These are phyloP conservation scores for Trifolium repens DNA, from an alignment of 306 rosid genomes.

Conservation along the genomic window DNA sequence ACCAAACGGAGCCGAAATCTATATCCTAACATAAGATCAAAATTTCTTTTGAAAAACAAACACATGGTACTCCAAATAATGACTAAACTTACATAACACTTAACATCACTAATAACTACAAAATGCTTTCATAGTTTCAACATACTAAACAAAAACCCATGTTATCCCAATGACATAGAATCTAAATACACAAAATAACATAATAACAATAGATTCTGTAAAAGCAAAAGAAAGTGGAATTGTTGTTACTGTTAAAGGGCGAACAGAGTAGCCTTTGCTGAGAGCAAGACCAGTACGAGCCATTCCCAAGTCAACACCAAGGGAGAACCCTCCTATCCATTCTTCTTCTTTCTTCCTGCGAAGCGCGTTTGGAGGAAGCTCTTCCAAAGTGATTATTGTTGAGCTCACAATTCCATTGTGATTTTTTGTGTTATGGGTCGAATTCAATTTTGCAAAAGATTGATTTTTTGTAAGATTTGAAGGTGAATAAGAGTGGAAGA, in stretches of 20 bases:
- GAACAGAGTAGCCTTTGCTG: slow-evolving; percentile 81
- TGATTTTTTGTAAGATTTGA: neutral
- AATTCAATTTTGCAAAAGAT: slow-evolving; percentile 1
- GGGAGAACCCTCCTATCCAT: slow-evolving; percentile 91
- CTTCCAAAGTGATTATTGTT: slow-evolving; percentile 39
- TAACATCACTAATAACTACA: neutral
- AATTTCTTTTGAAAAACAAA: neutral
- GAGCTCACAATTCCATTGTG: slow-evolving; percentile 18
- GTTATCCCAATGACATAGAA: neutral
- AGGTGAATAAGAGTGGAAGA: slow-evolving; percentile 12
- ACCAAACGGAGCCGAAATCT: too few relatives aligned
- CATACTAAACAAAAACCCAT: neutral
- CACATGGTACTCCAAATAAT: slow-evolving; percentile 4
- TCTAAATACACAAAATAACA: neutral
- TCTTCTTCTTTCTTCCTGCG: slow-evolving; percentile 63
- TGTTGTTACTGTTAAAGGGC: slow-evolving; percentile 70
- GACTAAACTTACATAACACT: neutral
- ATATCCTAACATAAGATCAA: too few relatives aligned
- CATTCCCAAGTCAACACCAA: slow-evolving; percentile 86
- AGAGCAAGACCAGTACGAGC: slow-evolving; percentile 86
- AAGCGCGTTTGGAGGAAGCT: slow-evolving; percentile 81
- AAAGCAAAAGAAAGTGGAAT: neutral
- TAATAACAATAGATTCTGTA: neutral
- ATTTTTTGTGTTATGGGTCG: slow-evolving; percentile 7
- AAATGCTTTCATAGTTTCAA: neutral